These are phyloP conservation scores for Aspergillus haitiensis DNA, from an alignment of 495 filamentous ascomycete genomes.

Conservation along the genomic window DNA sequence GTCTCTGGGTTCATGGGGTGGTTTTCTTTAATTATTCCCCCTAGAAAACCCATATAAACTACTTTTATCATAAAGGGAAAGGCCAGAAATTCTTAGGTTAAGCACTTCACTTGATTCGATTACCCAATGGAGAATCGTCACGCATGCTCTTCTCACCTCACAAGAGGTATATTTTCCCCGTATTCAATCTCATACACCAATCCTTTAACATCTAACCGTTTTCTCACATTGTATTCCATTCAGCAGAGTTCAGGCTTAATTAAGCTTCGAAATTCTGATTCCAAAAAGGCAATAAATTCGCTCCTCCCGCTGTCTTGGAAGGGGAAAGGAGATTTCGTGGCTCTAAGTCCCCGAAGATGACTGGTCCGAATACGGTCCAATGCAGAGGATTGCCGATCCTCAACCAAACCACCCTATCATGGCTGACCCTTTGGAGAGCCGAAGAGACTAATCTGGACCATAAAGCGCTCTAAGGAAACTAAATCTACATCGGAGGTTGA, in stretches of 20 bases:
- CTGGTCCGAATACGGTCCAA: neutral
- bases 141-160: too few species aligned
- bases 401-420: neutral
- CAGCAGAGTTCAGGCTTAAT: neutral
- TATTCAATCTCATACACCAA: too few species aligned
- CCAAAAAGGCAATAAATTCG: neutral
- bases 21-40: too few species aligned
- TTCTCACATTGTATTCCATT: neutral
- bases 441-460: neutral
- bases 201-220: neutral
- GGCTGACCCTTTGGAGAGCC: neutral
- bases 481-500: constrained; percentile 18
- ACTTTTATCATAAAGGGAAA: too few species aligned
- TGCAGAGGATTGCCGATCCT: constrained; percentile 1
- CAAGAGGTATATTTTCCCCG: too few species aligned
- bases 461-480: neutral
- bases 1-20: too few species aligned
- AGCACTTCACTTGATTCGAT: too few species aligned
- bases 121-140: too few species aligned
- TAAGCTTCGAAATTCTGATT: neutral
- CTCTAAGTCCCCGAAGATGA: neutral
- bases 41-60: too few species aligned
- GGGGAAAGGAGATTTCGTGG: neutral
- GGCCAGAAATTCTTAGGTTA: too few species aligned
- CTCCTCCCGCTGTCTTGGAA: neutral